These are phyloP conservation scores for Yarrowia sp. DNA, from an alignment of 805 yeast species.

Conservation along the genomic window DNA sequence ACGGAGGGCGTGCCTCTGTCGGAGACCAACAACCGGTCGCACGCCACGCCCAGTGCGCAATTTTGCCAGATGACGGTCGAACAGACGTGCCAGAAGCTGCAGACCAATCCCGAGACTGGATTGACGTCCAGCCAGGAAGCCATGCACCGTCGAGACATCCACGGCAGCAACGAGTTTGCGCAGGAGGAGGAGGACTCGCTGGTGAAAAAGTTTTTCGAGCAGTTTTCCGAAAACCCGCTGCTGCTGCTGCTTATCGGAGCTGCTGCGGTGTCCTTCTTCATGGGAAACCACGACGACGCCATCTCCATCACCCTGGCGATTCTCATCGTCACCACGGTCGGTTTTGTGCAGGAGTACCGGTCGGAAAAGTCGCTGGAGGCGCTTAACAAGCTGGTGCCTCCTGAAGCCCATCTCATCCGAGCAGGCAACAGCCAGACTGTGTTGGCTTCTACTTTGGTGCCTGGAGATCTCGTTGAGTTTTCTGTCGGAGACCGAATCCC, in stretches of 20 bases:
- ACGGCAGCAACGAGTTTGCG: slow-evolving; percentile 78
- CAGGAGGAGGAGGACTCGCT: slow-evolving; percentile 74
- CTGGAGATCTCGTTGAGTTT: slow-evolving; percentile 91
- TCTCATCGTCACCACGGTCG: slow-evolving; percentile 89
- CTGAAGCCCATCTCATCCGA: slow-evolving; percentile 89
- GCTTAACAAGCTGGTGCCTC: slow-evolving; percentile 88
- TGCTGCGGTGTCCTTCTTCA: slow-evolving; percentile 76
- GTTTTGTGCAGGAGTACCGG: slow-evolving; percentile 94
- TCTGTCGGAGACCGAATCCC: slow-evolving; percentile 94
- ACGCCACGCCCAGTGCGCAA: slow-evolving; percentile 55
- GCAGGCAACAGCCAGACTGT: slow-evolving; percentile 75
- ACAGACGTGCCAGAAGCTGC: slow-evolving; percentile 60
- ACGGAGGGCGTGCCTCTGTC: slow-evolving; percentile 24
- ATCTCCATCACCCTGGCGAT: slow-evolving; percentile 91
- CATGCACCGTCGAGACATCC: slow-evolving; percentile 61
- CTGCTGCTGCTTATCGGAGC: slow-evolving; percentile 85
- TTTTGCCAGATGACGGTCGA: slow-evolving; percentile 60
- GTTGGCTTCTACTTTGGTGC: slow-evolving; percentile 82
- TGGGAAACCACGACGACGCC: slow-evolving; percentile 97
- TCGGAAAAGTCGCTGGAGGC: slow-evolving; percentile 95
- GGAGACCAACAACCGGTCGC: slow-evolving; percentile 17
- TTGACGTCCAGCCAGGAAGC: slow-evolving; percentile 68
- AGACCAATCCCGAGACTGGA: slow-evolving; percentile 61
- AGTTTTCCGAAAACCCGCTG: slow-evolving; percentile 87
- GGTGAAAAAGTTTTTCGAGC: slow-evolving; percentile 66